A percentile compares a stretch with the other conserved stretches of the same genome.
Evolutionary conservation across 2,329 filamentous ascomycete genomes (phyloP).

Genomic region (Talaromyces sp.): DNA sequence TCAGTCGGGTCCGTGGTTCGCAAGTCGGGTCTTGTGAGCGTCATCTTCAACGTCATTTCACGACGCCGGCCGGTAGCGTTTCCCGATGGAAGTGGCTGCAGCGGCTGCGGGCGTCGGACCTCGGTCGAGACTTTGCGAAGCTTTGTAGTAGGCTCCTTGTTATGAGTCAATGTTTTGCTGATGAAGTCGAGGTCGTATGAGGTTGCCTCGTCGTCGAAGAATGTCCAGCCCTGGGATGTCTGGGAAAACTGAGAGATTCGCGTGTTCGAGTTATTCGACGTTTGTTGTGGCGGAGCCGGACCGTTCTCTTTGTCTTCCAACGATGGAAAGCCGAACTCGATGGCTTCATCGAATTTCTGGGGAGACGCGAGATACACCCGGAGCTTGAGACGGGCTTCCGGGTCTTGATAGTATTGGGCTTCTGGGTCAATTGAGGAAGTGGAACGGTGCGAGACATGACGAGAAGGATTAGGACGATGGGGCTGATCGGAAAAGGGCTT

Average conservation of each 20-base stretch:
- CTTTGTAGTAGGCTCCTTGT: constrained; percentile 4
- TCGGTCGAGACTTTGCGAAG: constrained; percentile 3
- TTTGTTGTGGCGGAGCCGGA: constrained; percentile 17
- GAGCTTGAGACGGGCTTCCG: constrained; percentile 78
- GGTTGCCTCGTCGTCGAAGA: constrained; percentile 45
- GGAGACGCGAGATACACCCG: constrained; percentile 81
- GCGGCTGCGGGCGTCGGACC: constrained; percentile 4
- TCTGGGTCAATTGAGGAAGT: constrained; percentile 59
- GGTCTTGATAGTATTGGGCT: constrained; percentile 82
- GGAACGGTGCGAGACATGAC: constrained; percentile 48
- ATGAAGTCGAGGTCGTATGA: constrained; percentile 6
- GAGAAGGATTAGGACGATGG: constrained; percentile 21
- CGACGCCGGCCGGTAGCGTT: constrained; percentile 45
- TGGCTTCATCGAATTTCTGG: constrained; percentile 90
- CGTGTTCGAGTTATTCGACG: constrained; percentile 24
- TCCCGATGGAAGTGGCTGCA: constrained; percentile 2
- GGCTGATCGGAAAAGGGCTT: constrained; percentile 20
- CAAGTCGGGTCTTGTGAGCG: constrained; percentile 81
- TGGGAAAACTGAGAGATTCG: constrained; percentile 12
- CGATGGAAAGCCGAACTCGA: constrained; percentile 83
- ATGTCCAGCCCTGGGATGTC: constrained; percentile 42
- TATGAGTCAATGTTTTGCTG: background rate
- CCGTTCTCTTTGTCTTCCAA: constrained; percentile 30
- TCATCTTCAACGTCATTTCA: constrained; percentile 97
- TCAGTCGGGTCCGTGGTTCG: constrained; percentile 41